Conservation (phyloP, 164 flowering plant species). For the Aristolochia californica region DNA sequence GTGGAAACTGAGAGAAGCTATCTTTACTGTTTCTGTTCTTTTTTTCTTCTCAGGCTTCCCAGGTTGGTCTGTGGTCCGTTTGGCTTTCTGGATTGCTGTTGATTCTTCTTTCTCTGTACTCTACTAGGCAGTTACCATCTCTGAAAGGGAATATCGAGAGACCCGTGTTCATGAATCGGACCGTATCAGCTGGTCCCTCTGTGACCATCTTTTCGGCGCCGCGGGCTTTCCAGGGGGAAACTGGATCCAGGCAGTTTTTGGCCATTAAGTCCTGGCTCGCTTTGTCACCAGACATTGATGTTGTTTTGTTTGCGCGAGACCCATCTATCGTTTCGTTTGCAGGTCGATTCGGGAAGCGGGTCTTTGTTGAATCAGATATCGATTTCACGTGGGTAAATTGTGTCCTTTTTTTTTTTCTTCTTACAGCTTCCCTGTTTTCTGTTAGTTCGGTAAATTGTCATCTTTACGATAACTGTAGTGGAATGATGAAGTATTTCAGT, state of each 20-base stretch:
- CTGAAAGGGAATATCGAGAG: conserved; percentile 24
- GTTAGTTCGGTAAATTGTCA: background rate
- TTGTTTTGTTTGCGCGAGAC: conserved; percentile 61
- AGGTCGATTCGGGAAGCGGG: conserved; percentile 38
- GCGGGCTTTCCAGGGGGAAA: conserved; percentile 36
- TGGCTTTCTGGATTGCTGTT: conserved; percentile 78
- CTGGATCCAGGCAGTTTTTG: conserved; percentile 47
- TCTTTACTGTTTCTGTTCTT: background rate
- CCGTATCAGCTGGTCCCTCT: conserved; percentile 16
- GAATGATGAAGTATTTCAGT: background rate
- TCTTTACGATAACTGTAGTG: background rate
- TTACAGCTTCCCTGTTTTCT: background rate
- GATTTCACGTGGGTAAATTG: conserved; percentile 76
- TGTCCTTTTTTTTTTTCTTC: background rate
- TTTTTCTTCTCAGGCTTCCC: conserved; percentile 27
- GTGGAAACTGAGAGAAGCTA: no score
- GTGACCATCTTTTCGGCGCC: conserved; percentile 68
- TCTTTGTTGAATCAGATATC: conserved; percentile 53
- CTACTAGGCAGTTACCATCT: conserved; percentile 46
- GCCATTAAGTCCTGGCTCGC: conserved; percentile 89
- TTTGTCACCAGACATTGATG: conserved; percentile 44
- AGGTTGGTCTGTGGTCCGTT: conserved; percentile 51
- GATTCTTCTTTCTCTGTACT: conserved; percentile 57
- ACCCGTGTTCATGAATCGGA: conserved; percentile 10
- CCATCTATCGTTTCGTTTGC: conserved; percentile 49